Base-by-base conservation (phyloP, 2,329 filamentous ascomycete species). In the Tolypocladium ophioglossoides region DNA sequence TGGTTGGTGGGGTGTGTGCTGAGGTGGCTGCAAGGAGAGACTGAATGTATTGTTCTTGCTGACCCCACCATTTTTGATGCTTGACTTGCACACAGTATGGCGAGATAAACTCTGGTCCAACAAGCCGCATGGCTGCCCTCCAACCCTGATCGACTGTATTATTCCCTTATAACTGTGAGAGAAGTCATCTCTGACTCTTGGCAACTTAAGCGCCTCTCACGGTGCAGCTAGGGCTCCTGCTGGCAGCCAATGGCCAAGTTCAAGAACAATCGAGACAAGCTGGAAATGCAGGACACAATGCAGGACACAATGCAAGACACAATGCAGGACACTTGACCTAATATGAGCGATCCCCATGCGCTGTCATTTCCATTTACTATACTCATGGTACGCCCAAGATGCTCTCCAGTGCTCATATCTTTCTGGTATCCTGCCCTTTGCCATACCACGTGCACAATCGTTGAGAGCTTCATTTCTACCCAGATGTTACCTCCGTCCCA, bases 41-140 rank as follows among this genome's bases (percentile, higher is more conserved):
- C 52, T 20, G 44, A 48, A 34, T 4, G 14, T 30, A 59, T 59
- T 60, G 57, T 59, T 57, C 52, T 59, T 47, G 20, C 40, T 9
- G 41, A 32, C 41, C 40, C 46, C 47, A 51, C 51, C 52, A 54
- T 56, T 47, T n/a, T 32, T 20, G 37, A 11, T 22, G 24, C 16
- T 32, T n/a, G 30, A 18, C 20, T 18, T 18, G 27, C 51, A 10
- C 27, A 32, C 27, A 18, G 44, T n/a, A 27, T 12, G 18, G 7
- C 14, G 41, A 30, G 14, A 7, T 20, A 8, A 20, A 10, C 18
- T 34, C 24, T 24, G 2, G 44, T 44, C 24, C 44, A 34, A n/a
- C 27, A n/a, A 48, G 24, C 27, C 40, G 7, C 14, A 16, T 18
- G 32, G 44, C 27, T 18, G 9, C 16, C 40, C 24, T 8, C 40